phyloP scores from a whole-genome alignment of 495 filamentous ascomycete genomes.

The Neurospora pannonica region DNA sequence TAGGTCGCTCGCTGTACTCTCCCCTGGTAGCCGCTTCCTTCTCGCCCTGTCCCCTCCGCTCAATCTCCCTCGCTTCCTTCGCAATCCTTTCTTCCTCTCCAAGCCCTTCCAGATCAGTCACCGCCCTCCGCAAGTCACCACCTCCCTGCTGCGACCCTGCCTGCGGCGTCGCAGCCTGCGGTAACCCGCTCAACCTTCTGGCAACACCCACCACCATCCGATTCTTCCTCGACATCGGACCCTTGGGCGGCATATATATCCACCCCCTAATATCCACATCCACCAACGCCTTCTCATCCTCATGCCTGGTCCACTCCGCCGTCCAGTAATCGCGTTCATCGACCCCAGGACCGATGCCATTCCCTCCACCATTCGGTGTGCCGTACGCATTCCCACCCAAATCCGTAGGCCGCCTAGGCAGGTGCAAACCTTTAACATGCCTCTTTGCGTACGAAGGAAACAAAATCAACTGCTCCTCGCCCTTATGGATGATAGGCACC shows the following conservation, averaged over 20 bases:
- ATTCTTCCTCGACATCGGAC: constrained; percentile 82
- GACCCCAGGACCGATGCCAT: constrained; percentile 7
- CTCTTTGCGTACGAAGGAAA: constrained; percentile 85
- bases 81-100: constrained; percentile 53
- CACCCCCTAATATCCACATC: constrained; percentile 93
- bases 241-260: constrained; percentile 78
- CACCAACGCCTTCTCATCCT: constrained; percentile 72
- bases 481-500: constrained; percentile 64
- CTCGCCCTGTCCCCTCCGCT: constrained; percentile 58
- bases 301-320: constrained; percentile 57
- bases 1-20: constrained; percentile 37
- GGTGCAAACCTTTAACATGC: constrained; percentile 39
- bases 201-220: constrained; percentile 76
- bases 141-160: neutral
- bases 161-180: constrained; percentile 38
- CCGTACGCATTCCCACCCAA: neutral
- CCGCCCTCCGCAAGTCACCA: neutral
- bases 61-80: constrained; percentile 63
- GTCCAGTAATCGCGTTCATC: constrained; percentile 58
- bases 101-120: constrained; percentile 28
- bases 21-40: constrained; percentile 60
- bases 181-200: constrained; percentile 74
- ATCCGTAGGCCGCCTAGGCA: neutral
- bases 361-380: constrained; percentile 4
- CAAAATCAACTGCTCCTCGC: constrained; percentile 83